Evolutionary conservation across 2,329 filamentous ascomycete species (phyloP), one percentile per base, ranked within the genome.

Genomic region (Cryphonectria nitschkei): DNA sequence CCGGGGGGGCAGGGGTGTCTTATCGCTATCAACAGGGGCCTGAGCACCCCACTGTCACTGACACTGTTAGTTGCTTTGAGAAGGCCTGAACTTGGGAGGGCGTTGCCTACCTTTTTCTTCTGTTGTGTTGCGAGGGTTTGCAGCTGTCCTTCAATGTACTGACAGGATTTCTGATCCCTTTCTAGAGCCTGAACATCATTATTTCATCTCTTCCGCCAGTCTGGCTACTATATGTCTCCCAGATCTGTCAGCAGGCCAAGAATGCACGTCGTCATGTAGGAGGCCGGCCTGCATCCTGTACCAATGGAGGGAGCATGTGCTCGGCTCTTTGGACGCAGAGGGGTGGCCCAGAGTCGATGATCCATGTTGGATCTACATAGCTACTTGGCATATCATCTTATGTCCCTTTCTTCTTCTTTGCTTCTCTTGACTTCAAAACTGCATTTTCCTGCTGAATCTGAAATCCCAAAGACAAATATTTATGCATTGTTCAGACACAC

Each of bases 11-110:
- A 41, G 34, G 58, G 58, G 54, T 58, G 54, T 7, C 34, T 62
- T 62, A 62, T 62, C 58, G 58, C 58, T 62, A 62, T 62, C 58
- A 32, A 26, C 26, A 32, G 37, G 29, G n/a, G 54, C n/a, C 54
- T 58, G 9, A 13, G 7, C 11, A 13, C 9, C 26, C 54, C 54
- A 34, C 29, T 58, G 54, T 32, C 29, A 4, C 54, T 26, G 16
- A 32, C 29, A 19, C 11, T 5, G 9, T 32, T 14, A n/a, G 37
- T 13, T 9, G n/a, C 26, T 58, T 58, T 13, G 29, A 32, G 26
- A 58, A 19, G 54, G 26, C 54, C 54, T 32, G 6, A 58, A 32
- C 54, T 13, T 32, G 11, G 37, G 54, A 26, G 11, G 29, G 29
- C 26, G 22, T 52, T 11, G 46, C n/a, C 46, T 26, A 22, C 1